Conservation (phyloP, 2,329 filamentous ascomycete genomes). For the Rugonectria rugulosa region DNA sequence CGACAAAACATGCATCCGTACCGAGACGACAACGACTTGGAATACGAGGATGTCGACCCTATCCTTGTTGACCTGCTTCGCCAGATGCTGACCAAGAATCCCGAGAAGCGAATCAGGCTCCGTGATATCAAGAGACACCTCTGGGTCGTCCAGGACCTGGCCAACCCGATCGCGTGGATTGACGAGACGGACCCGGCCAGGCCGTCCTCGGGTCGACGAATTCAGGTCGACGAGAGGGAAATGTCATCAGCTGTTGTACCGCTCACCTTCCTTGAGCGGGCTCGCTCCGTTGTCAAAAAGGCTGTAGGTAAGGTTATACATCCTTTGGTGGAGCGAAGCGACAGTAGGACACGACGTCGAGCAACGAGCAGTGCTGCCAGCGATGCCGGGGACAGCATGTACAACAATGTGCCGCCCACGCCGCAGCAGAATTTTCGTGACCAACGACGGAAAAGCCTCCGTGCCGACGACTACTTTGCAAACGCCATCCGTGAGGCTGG, state of each 20-base stretch:
- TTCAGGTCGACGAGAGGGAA: constrained; percentile 91
- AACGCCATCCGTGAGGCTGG: constrained; percentile 47
- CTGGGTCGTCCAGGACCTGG: constrained; percentile 84
- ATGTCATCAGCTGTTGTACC: constrained; percentile 90
- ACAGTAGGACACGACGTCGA: constrained; percentile 61
- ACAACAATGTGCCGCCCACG: constrained; percentile 55
- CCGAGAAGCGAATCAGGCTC: constrained; percentile 84
- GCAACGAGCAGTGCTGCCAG: constrained; percentile 71
- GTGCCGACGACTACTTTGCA: constrained; percentile 63
- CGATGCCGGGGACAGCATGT: constrained; percentile 64
- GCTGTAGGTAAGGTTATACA: constrained; percentile 70
- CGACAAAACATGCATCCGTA: constrained; percentile 70
- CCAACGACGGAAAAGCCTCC: constrained; percentile 60
- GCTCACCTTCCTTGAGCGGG: constrained; percentile 84
- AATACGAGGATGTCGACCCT: constrained; percentile 86
- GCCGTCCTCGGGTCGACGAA: constrained; percentile 80
- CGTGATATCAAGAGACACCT: constrained; percentile 93
- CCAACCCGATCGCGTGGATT: constrained; percentile 82
- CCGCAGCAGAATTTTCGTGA: constrained; percentile 57
- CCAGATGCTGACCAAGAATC: constrained; percentile 87
- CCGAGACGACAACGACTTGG: constrained; percentile 78
- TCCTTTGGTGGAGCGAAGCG: constrained; percentile 63
- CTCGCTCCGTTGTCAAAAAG: constrained; percentile 79
- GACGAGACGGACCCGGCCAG: constrained; percentile 89
- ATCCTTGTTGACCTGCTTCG: constrained; percentile 79